Conservation (phyloP, 163 green algal genomes). For the Scenedesmus sp. region DNA sequence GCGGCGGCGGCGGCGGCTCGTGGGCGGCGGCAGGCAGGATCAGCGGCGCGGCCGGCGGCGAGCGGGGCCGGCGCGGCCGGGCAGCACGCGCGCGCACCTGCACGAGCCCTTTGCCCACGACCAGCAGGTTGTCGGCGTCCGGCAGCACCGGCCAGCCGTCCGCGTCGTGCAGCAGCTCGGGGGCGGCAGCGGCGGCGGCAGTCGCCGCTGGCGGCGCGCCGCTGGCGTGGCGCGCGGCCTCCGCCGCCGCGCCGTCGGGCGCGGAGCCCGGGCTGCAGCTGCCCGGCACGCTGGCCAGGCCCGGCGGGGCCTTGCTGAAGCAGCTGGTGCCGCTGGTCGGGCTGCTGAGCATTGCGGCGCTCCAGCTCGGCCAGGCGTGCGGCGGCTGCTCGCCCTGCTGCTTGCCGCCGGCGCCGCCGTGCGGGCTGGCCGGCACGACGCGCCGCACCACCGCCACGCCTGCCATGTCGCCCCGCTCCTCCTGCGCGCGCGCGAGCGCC, state of each 20-base stretch:
- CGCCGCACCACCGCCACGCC: conserved; percentile 30
- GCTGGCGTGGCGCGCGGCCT: neutral
- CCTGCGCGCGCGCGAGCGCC: neutral
- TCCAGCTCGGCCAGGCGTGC: neutral
- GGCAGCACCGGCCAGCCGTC: conserved; percentile 25
- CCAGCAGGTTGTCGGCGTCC: conserved; percentile 36
- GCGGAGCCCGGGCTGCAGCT: conserved; percentile 16
- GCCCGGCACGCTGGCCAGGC: neutral
- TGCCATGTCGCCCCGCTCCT: neutral
- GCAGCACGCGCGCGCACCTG: conserved; percentile 17
- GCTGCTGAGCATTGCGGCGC: neutral
- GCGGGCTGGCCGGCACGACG: neutral
- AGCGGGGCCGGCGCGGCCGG: neutral
- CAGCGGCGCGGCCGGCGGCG: neutral
- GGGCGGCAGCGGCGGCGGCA: neutral
- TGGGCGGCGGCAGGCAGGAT: neutral
- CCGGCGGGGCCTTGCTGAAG: neutral
- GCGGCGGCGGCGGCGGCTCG: no score
- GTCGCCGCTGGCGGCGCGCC: neutral
- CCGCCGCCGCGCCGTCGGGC: neutral
- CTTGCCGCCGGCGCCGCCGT: neutral
- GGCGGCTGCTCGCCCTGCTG: neutral
- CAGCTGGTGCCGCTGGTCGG: conserved; percentile 28
- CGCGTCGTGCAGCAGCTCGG: no score
- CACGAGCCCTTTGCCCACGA: conserved; percentile 32